Evolutionary conservation across 352 stramenopile genomes (phyloP).

Genomic region (Pythium rishiriense): DNA sequence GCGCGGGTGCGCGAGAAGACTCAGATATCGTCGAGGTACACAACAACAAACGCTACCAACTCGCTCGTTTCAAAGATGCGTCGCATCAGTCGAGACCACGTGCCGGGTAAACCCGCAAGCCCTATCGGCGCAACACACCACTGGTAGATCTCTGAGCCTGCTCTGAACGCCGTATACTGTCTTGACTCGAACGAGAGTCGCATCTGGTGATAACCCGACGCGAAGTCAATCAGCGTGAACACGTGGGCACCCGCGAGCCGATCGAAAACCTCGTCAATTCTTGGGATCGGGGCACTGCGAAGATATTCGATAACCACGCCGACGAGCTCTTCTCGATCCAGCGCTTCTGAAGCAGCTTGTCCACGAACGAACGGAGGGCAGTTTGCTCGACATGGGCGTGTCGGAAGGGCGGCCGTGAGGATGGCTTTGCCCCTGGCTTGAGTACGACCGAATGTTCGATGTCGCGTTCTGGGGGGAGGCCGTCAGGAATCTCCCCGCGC

Average conservation of each 20-base stretch:
- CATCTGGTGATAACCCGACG: constrained; percentile 42
- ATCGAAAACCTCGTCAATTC: constrained; percentile 30
- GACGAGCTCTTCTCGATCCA: constrained; percentile 21
- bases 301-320: constrained; percentile 30
- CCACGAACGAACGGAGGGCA: constrained; percentile 9
- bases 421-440: constrained; percentile 22
- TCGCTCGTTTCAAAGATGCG: too few relatives aligned
- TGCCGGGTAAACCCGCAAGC: too few relatives aligned
- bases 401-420: constrained; percentile 15
- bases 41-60: too few relatives aligned
- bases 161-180: constrained; percentile 40
- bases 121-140: too few relatives aligned
- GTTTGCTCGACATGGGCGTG: constrained; percentile 22
- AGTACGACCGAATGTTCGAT: constrained; percentile 23
- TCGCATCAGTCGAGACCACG: too few relatives aligned
- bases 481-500: too few relatives aligned
- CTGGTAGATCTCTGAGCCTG: constrained; percentile 1
- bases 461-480: constrained; percentile 1
- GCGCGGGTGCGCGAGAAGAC: too few relatives aligned
- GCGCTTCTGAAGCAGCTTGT: constrained; percentile 15
- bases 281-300: constrained; percentile 24
- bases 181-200: not conserved
- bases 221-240: constrained; percentile 29
- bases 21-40: too few relatives aligned
- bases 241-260: constrained; percentile 13